These are phyloP conservation scores for Ichthyophthirius multifiliis DNA, from an alignment of 169 alveolate species.

Conservation along the genomic window DNA sequence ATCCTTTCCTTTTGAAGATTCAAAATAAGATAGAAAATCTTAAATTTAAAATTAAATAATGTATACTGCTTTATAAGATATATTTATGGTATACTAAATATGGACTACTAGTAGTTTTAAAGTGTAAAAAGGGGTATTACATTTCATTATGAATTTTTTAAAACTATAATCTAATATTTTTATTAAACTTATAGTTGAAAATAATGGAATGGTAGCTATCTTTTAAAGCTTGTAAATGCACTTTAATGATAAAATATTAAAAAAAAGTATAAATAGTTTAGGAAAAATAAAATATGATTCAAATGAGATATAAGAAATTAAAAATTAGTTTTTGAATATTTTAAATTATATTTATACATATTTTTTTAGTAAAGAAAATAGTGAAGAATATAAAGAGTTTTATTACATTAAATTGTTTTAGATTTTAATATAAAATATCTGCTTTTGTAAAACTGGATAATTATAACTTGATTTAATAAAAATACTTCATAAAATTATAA, in stretches of 20 bases:
- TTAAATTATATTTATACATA: not conserved
- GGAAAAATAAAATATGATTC: not conserved
- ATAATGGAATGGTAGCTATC: not conserved
- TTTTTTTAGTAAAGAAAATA: not conserved
- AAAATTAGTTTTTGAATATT: not conserved
- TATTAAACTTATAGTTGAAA: not conserved
- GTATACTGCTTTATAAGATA: not conserved
- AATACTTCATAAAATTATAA: not conserved
- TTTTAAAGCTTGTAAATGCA: not conserved
- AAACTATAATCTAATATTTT: not conserved
- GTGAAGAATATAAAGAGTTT: not conserved
- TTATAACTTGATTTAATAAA: not conserved
- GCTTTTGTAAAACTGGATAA: not conserved
- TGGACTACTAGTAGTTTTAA: not conserved
- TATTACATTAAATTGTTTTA: not conserved
- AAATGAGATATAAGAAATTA: not conserved
- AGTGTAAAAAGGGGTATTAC: not conserved
- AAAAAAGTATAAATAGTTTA: too few species aligned
- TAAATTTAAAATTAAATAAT: not conserved
- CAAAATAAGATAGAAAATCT: not conserved
- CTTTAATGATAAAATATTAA: not conserved
- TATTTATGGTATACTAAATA: not conserved
- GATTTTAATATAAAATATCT: not conserved
- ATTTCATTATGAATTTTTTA: not conserved
- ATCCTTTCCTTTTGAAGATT: not conserved